A percentile compares a stretch with the other conserved stretches of the same genome.
phyloP scores from a whole-genome alignment of 2,329 filamentous ascomycete genomes.

The Fusarium clavum region DNA sequence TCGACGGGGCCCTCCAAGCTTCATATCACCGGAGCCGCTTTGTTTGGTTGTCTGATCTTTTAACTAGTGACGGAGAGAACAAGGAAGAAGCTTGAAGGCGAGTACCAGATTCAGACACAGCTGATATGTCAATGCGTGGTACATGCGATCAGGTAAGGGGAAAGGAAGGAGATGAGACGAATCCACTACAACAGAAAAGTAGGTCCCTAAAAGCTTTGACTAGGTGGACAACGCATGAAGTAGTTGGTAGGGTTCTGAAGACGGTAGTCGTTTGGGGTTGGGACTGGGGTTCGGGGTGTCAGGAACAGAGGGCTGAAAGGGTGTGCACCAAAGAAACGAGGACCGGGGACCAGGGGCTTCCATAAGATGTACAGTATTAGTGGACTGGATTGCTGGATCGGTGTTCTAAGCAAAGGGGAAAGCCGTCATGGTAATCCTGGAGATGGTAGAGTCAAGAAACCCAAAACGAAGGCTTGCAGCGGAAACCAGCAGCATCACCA shows the following conservation, averaged over 20 bases:
- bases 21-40: slow-evolving; percentile 33
- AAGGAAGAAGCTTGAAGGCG: slow-evolving; percentile 24
- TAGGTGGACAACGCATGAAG: slow-evolving; percentile 46
- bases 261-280: slow-evolving; percentile 48
- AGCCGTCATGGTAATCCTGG: slow-evolving; percentile 18
- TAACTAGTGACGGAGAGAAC: slow-evolving; percentile 22
- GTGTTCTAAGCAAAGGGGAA: slow-evolving; percentile 24
- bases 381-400: slow-evolving; percentile 12
- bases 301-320: slow-evolving; percentile 44
- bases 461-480: slow-evolving; percentile 40
- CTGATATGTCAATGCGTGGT: slow-evolving; percentile 30
- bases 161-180: slow-evolving; percentile 47
- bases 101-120: slow-evolving; percentile 28
- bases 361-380: slow-evolving; percentile 23
- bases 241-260: slow-evolving; percentile 45
- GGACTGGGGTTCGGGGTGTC: slow-evolving; percentile 40
- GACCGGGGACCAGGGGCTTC: slow-evolving; percentile 37
- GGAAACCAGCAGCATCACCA: slow-evolving; percentile 45
- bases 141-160: slow-evolving; percentile 35
- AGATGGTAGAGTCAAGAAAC: slow-evolving; percentile 13
- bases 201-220: slow-evolving; percentile 43
- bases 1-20: slow-evolving; percentile 27
- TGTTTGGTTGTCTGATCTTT: slow-evolving; percentile 24
- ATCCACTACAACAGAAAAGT: slow-evolving; percentile 43
- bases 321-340: slow-evolving; percentile 41